Evolutionary conservation across 2,329 filamentous ascomycete species (phyloP).

Genomic region (Orbilia oligospora): DNA sequence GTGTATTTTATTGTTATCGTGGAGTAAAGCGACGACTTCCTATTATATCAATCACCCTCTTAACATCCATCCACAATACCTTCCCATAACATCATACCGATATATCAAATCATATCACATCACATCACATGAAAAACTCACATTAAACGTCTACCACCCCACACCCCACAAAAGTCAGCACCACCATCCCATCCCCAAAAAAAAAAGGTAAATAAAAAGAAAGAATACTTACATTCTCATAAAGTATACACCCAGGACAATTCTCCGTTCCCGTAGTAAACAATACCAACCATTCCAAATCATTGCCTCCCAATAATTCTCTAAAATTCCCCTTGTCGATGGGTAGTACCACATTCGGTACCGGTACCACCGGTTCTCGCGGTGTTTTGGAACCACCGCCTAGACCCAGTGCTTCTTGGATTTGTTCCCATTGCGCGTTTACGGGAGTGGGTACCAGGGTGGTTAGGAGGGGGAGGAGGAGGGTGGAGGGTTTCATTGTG

Average conservation of each 20-base stretch:
- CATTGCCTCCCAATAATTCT: constrained; percentile 26
- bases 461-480: constrained; percentile 28
- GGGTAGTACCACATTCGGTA: constrained; percentile 12
- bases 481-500: constrained; percentile 45
- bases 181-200: background rate
- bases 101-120: background rate
- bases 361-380: background rate
- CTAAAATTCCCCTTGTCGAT: constrained; percentile 28
- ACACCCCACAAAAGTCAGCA: background rate
- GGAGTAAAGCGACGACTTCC: constrained; percentile 27
- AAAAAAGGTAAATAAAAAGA: background rate
- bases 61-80: too few species aligned
- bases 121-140: constrained; percentile 30
- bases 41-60: too few species aligned
- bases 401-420: constrained; percentile 21
- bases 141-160: constrained; percentile 34
- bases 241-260: constrained; percentile 51
- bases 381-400: background rate
- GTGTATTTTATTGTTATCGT: constrained; percentile 45
- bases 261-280: constrained; percentile 45
- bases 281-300: constrained; percentile 48
- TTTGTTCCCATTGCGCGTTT: constrained; percentile 42
- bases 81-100: background rate
- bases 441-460: background rate
- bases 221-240: constrained; percentile 28